Evolutionary conservation across 345 rosid species (phyloP), one percentile per base, ranked within the genome.

Genomic region (Camelina sativa): DNA sequence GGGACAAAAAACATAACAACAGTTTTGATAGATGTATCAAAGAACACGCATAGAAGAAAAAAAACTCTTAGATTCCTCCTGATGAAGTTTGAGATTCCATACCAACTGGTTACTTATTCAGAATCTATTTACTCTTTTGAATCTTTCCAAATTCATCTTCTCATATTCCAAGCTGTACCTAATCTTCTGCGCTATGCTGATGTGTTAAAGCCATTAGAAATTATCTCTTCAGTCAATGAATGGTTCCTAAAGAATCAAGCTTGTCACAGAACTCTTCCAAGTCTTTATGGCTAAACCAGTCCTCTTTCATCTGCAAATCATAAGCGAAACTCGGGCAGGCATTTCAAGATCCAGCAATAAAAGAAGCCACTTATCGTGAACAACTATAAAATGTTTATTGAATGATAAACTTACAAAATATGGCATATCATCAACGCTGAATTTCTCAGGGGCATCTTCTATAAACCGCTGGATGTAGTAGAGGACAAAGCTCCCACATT

Each of bases 401-500:
- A 30, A 30, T 47, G 11, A 53, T 54, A 35, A 25, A 67, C 90
- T 65, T 86, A 90, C 96, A 8, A 88, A 86, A 75, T 84, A 85
- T 34, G 90, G 86, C 75, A 80, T 81, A 15, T 40, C 67, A 0
- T 80, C 78, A 0, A 56, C 12, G 67, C n/a, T 78, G 62, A 88
- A 84, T 76, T 81, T 65, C 47, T 78, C 81, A 16, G 88, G 86
- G 65, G 93, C 91, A 8, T 43, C 70, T 77, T 81, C 44, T 43
- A 88, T 81, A 52, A 90, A 90, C 80, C 85, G 77, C 40, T 86
- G 82, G 35, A 88, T 86, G 75, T 63, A 90, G 82, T 86, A 86
- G 38, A 90, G 87, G 54, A 90, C 93, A 80, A 80, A 90, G 59
- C 71, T 82, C 37, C 93, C 96, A 75, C 96, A 90, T 75, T 88